A percentile compares a stretch with the other conserved stretches of the same genome.
Evolutionary conservation across 2,329 filamentous ascomycete genomes (phyloP).

Genomic region (Cercospora sp.): DNA sequence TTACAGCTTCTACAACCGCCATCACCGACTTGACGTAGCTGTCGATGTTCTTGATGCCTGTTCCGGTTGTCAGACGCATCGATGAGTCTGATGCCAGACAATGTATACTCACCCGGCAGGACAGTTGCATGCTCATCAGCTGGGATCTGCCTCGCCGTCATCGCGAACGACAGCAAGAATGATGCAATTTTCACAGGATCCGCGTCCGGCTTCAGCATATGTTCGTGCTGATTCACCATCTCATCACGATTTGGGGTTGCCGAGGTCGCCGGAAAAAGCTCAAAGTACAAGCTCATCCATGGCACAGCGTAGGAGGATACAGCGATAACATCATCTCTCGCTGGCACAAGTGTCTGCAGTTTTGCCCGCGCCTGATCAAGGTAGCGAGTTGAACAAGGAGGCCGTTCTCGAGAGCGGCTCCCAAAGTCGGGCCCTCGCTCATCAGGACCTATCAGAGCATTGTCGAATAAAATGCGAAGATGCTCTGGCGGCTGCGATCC

Average conservation of each 20-base stretch:
- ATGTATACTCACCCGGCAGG: slow-evolving; percentile 8
- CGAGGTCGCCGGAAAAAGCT: slow-evolving; percentile 31
- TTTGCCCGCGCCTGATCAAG: slow-evolving; percentile 26
- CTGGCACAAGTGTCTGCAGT: slow-evolving; percentile 32
- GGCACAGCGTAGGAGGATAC: slow-evolving; percentile 29
- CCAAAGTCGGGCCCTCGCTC: slow-evolving; percentile 12
- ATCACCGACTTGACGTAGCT: slow-evolving; percentile 32
- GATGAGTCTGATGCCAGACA: too few species aligned
- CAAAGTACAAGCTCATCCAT: slow-evolving; percentile 35
- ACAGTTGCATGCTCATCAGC: neutral
- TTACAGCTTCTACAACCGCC: slow-evolving; percentile 33
- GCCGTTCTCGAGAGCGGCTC: neutral
- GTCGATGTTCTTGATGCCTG: slow-evolving; percentile 18
- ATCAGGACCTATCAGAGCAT: slow-evolving; percentile 33
- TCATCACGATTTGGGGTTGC: slow-evolving; percentile 25
- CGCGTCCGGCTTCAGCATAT: slow-evolving; percentile 26
- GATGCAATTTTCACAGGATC: slow-evolving; percentile 34
- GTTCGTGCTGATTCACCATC: slow-evolving; percentile 35
- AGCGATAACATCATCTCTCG: slow-evolving; percentile 30
- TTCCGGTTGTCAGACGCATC: neutral
- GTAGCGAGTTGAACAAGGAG: slow-evolving; percentile 21
- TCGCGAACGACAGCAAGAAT: slow-evolving; percentile 36
- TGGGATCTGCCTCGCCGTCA: slow-evolving; percentile 36
- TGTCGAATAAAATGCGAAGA: slow-evolving; percentile 38
- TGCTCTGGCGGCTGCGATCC: slow-evolving; percentile 29